Percentiles rank a stretch among this genome's conserved stretches.
Evolutionary conservation across 2,329 filamentous ascomycete species (phyloP).

Genomic region (Calonectria fujianensis): DNA sequence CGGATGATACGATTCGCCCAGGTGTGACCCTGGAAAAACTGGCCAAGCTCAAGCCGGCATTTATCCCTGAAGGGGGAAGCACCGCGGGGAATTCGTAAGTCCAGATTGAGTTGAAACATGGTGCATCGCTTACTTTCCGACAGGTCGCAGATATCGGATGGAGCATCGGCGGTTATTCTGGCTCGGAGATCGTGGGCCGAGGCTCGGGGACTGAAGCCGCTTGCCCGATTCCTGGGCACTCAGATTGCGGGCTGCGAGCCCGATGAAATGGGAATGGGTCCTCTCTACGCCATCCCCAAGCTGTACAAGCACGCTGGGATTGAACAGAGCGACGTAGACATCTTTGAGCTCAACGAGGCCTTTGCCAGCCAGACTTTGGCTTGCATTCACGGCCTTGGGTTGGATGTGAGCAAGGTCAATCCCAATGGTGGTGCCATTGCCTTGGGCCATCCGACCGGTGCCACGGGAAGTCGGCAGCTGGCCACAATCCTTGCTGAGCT

Average conservation of each 20-base stretch:
- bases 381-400: neutral
- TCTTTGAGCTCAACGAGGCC: conserved; percentile 9
- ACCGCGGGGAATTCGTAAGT: conserved; percentile 5
- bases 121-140: neutral
- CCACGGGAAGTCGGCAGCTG: conserved; percentile 8
- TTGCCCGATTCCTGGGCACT: neutral
- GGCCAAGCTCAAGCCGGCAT: conserved; percentile 12
- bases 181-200: conserved; percentile 12
- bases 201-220: neutral
- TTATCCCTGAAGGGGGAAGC: neutral
- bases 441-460: neutral
- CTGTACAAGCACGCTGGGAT: neutral
- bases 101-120: no score
- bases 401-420: conserved; percentile 8
- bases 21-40: conserved; percentile 7
- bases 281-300: conserved; percentile 2
- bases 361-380: conserved; percentile 17
- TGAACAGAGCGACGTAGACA: neutral
- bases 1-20: conserved; percentile 3
- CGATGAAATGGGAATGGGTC: conserved; percentile 13
- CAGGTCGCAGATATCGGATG: conserved; percentile 12
- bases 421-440: conserved; percentile 4
- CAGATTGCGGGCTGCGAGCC: conserved; percentile 5
- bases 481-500: neutral
- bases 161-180: conserved; percentile 9